Evolutionary conservation across 1,139 yeast species (phyloP), one percentile per base, ranked within the genome.

Genomic region (Diutina scorzettiae): DNA sequence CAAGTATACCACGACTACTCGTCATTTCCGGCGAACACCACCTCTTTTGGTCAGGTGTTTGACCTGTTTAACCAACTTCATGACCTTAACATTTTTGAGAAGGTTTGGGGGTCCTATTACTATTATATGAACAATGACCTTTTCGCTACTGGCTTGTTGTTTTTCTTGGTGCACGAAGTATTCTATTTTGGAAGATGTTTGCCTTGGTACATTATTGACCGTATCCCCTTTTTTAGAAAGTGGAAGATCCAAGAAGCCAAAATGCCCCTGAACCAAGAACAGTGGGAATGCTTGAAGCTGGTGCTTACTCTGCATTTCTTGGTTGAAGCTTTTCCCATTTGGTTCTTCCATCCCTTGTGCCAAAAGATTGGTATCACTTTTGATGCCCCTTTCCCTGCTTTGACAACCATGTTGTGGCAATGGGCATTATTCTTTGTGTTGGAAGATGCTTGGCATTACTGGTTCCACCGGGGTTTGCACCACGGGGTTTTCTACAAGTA

Each of bases 391-490:
- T 68, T 68, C 57, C 73, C 73, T 11, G 44, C 58, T 2, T 44
- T 53, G 44, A 46, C 49, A 4, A 56, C 59, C 28, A 58, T 65
- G 50, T 48, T 51, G 4, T 44, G 58, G 19, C 72, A 68, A 46
- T 55, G 66, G 45, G 58, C 58, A 3, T 49, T 66, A 3, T 68
- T 68, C 50, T 68, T 68, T 44, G 63, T 66, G 5, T 60, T 62
- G 42, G 73, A 68, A 50, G 73, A 68, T 51, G 55, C 67, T 37
- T 68, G 73, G 73, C 73, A 68, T 50, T 68, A 68, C 51, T 64
- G 70, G 68, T 57, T 64, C 45, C 73, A 68, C 51, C 54, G 73
- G 43, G 64, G 63, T 3, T 66, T 68, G 49, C 73, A 68, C 49
- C 58, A 60, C 49, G 73, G 73, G 8, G 67, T 65, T 40, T 66